Conservation (phyloP, 1,139 yeast species). For the Hemisphaericaspora subhashii region DNA sequence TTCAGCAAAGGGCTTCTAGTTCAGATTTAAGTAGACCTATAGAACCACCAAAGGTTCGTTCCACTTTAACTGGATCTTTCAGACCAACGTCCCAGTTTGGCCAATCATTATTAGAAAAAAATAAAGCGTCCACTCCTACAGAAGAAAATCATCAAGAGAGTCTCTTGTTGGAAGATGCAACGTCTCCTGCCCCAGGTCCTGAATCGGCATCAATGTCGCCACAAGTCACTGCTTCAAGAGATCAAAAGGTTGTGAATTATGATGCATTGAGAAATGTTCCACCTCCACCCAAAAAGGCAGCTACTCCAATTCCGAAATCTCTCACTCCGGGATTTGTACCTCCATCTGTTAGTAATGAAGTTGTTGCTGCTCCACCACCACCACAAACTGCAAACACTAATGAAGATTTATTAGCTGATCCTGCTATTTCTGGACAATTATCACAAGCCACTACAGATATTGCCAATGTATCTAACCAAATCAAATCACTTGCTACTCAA, state of each 20-base stretch:
- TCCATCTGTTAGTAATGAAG: conserved; percentile 9
- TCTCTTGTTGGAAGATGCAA: conserved; percentile 29
- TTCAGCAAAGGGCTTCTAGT: conserved; percentile 30
- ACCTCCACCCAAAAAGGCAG: conserved; percentile 37
- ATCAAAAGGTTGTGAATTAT: conserved; percentile 34
- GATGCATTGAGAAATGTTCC: conserved; percentile 51
- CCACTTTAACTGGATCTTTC: conserved; percentile 38
- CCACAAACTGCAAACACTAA: conserved; percentile 21
- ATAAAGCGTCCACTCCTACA: conserved; percentile 17
- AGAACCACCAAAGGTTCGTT: conserved; percentile 42
- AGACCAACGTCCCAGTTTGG: conserved; percentile 72
- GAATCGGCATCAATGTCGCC: conserved; percentile 5
- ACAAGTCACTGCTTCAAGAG: conserved; percentile 7
- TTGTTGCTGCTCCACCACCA: too few species aligned
- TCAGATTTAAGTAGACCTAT: conserved; percentile 37
- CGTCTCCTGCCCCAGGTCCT: conserved; percentile 12
- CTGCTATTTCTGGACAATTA: conserved; percentile 62
- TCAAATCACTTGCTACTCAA: conserved; percentile 74
- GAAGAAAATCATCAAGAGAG: conserved; percentile 25
- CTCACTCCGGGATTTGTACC: conserved; percentile 15
- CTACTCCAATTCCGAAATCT: conserved; percentile 16
- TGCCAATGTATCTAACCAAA: conserved; percentile 85
- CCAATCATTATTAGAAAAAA: conserved; percentile 48
- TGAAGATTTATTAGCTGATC: conserved; percentile 52
- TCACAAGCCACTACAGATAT: conserved; percentile 81